phyloP scores from a whole-genome alignment of 1,139 yeast genomes.

The Blastobotrys proliferans region DNA sequence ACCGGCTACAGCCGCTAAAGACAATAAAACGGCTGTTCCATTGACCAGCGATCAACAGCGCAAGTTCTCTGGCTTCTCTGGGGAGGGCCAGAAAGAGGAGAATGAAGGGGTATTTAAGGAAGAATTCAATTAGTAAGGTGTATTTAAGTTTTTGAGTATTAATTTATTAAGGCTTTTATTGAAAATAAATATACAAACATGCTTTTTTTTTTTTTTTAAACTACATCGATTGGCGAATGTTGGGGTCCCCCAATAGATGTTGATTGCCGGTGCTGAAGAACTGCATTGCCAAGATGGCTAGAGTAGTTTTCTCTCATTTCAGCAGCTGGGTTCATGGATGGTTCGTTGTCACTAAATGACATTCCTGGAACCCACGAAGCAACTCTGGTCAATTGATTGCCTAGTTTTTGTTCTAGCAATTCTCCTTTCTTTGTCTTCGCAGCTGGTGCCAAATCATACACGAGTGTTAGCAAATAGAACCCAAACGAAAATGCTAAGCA shows the following conservation, averaged over 20 bases:
- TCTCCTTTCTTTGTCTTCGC: conserved; percentile 23
- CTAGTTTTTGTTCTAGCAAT: conserved; percentile 20
- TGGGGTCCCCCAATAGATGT: not conserved
- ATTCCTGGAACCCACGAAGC: conserved; percentile 24
- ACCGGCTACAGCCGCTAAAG: conserved; percentile 6
- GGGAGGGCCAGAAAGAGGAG: conserved; percentile 1
- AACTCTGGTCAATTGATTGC: conserved; percentile 15
- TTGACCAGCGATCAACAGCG: conserved; percentile 7
- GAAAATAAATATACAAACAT: not conserved
- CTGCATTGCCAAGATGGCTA: conserved; percentile 19
- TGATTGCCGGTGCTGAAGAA: conserved; percentile 17
- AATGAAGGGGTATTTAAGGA: conserved; percentile 23
- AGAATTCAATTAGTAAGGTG: conserved; percentile 15
- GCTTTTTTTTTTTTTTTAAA: not conserved
- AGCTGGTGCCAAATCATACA: conserved; percentile 63
- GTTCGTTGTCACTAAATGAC: conserved; percentile 8
- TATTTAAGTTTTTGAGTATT: conserved; percentile 1
- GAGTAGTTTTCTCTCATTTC: conserved; percentile 16
- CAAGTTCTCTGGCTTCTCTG: conserved; percentile 19
- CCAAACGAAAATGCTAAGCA: conserved; percentile 79
- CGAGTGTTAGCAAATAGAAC: conserved; percentile 56
- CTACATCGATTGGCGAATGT: too few relatives aligned
- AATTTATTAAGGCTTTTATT: not conserved
- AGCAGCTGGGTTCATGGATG: conserved; percentile 9
- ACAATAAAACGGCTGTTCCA: too few relatives aligned